Conservation (phyloP, 106 monocot genomes). For the Dendrobium officinale region DNA sequence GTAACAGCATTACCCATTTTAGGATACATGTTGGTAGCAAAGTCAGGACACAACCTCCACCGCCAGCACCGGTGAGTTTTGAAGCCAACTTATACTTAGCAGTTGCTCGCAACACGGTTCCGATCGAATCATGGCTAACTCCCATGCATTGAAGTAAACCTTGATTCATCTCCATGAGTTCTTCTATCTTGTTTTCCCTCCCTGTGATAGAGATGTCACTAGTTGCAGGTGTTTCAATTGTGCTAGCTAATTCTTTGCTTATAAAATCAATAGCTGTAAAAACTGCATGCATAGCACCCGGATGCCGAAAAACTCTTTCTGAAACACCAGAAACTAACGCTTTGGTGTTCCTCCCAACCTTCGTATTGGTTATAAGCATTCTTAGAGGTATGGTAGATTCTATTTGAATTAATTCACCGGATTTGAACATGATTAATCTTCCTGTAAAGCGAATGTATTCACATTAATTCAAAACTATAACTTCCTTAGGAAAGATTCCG, state of each 20-base stretch:
- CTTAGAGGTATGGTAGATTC: constrained; percentile 46
- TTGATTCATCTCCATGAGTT: constrained; percentile 96
- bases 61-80: constrained; percentile 94
- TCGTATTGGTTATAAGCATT: constrained; percentile 96
- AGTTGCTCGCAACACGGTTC: constrained; percentile 65
- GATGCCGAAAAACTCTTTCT: constrained; percentile 60
- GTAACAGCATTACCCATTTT: not conserved
- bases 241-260: constrained; percentile 56
- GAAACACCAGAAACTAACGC: constrained; percentile 75
- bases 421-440: constrained; percentile 65
- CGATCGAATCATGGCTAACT: constrained; percentile 88
- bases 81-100: constrained; percentile 73
- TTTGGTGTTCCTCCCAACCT: constrained; percentile 84
- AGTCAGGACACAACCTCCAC: constrained; percentile 95
- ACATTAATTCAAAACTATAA: not conserved
- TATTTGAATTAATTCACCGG: constrained; percentile 51
- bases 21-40: constrained; percentile 68
- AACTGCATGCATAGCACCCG: constrained; percentile 74
- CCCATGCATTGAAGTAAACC: constrained; percentile 90
- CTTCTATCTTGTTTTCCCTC: constrained; percentile 70
- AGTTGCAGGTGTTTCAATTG: constrained; percentile 44
- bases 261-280: constrained; percentile 75
- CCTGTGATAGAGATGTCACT: constrained; percentile 52
- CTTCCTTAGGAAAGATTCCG: not conserved
- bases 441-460: constrained; percentile 28